Evolutionary conservation across 1,284 basidiomycete genomes (phyloP).

Genomic region (Laetiporus sulphureus): DNA sequence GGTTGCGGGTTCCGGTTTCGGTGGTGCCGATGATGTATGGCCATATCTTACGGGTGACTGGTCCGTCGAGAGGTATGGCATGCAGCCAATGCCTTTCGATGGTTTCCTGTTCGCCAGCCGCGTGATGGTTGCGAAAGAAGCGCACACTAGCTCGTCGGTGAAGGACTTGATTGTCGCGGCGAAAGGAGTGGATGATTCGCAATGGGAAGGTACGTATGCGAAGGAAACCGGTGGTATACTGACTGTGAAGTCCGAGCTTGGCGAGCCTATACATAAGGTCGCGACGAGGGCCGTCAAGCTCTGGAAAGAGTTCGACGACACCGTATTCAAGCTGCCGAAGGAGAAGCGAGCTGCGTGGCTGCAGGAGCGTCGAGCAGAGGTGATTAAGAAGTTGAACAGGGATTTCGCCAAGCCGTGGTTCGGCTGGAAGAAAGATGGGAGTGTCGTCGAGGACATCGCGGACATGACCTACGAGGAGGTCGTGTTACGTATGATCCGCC

Average conservation of each 20-base stretch:
- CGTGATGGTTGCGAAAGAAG: conserved; percentile 98
- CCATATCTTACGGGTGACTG: conserved; percentile 97
- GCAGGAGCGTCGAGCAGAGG: conserved; percentile 78
- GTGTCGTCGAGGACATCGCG: conserved; percentile 78
- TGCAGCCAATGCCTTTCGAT: conserved; percentile 98
- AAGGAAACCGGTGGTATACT: conserved; percentile 95
- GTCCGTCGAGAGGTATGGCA: conserved; percentile 76
- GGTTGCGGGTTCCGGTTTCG: conserved; percentile 96
- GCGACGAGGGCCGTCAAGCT: conserved; percentile 94
- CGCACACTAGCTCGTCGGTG: conserved; percentile 89
- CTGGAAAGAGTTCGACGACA: conserved; percentile 98
- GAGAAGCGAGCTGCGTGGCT: conserved; percentile 93
- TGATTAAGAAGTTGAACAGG: conserved; percentile 89
- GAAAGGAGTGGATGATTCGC: conserved; percentile 83
- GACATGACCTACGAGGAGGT: conserved; percentile 99
- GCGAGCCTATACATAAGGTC: conserved; percentile 99
- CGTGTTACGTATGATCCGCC: conserved; percentile 81
- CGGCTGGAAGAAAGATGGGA: conserved; percentile 88
- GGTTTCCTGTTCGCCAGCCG: conserved; percentile 94
- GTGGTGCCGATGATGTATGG: conserved; percentile 93
- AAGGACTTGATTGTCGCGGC: conserved; percentile 97
- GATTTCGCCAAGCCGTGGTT: conserved; percentile 99
- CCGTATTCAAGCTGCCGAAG: conserved; percentile 90
- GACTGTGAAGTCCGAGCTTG: conserved; percentile 95
- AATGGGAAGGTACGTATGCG: conserved; percentile 94